A percentile compares a stretch with the other conserved stretches of the same genome.
Evolutionary conservation across 164 flowering plant genomes (phyloP).

Genomic region (Amborella trichopoda): DNA sequence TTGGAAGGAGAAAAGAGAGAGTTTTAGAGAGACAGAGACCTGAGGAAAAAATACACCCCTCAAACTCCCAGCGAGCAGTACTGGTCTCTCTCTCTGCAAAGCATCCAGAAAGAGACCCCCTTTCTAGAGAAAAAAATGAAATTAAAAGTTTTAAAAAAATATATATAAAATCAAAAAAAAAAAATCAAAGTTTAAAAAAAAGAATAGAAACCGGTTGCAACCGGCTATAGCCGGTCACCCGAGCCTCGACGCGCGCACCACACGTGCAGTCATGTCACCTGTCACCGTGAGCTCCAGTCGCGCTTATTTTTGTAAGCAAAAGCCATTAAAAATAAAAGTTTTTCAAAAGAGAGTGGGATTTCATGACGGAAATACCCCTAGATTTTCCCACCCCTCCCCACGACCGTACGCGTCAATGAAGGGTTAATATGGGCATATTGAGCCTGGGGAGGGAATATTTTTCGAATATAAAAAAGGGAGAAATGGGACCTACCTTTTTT

Average conservation of each 20-base stretch:
- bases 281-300: conserved; percentile 6
- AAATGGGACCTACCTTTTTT: too few relatives aligned
- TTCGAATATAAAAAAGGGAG: too few relatives aligned
- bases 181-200: too few relatives aligned
- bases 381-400: too few relatives aligned
- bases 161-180: not conserved
- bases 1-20: too few relatives aligned
- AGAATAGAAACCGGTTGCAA: conserved; percentile 8
- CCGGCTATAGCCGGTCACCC: conserved; percentile 18
- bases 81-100: not conserved
- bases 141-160: not conserved
- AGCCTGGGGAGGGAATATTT: too few relatives aligned
- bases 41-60: not conserved
- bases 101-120: not conserved
- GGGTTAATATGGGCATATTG: too few relatives aligned
- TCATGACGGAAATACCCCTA: too few relatives aligned
- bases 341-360: too few relatives aligned
- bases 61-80: not conserved
- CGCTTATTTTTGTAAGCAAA: not conserved
- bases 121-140: not conserved
- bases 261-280: conserved; percentile 29
- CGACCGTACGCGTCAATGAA: too few relatives aligned
- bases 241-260: conserved; percentile 20
- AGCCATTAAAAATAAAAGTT: not conserved
- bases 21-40: not conserved